Evolutionary conservation across 2,329 filamentous ascomycete species (phyloP), one percentile per base, ranked within the genome.

Genomic region (Metarhizium robertsii): DNA sequence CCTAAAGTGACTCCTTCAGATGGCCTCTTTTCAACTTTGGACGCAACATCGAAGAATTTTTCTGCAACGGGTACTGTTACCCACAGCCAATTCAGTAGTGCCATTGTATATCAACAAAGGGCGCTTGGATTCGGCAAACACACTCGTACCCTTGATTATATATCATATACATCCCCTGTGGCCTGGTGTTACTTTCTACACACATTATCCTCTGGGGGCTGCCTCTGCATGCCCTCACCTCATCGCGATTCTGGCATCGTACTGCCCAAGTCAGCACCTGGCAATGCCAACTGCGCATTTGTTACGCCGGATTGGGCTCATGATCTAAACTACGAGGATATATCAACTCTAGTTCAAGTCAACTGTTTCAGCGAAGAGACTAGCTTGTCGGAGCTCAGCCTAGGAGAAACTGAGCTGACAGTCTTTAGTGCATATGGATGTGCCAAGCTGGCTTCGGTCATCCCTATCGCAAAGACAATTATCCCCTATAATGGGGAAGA

Each of bases 151-250:
- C 14, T 56, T 43, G 50, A 56, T 20, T 20, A 36, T 16, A 43
- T 52, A 1, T 50, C 55, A 7, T 40, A 45, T 13, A 51, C 50
- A 10, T 56, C 55, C 7, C 53, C 50, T 20, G 25, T 53, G 10
- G 45, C 51, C 30, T 56, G 55, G 55, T 56, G 55, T 30, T 53
- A 50, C 30, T 18, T 56, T n/a, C 25, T 56, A 32, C 45, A 56
- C 18, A 53, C 55, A 7, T 40, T 53, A 18, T 36, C 46, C 14
- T 43, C 11, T 18, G 55, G 50, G 7, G 55, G 55, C 10, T 56
- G 55, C 18, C 55, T 56, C 6, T 53, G 51, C 25, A 47, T 56
- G 42, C 50, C 54, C 32, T 18, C 54, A n/a, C 43, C 32, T 25
- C 54, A 49, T 36, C n/a, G 42, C 48, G 42, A 55, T 46, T 7